Evolutionary conservation across 306 rosid genomes (phyloP).

Genomic region (Echinosophora koreensis): DNA sequence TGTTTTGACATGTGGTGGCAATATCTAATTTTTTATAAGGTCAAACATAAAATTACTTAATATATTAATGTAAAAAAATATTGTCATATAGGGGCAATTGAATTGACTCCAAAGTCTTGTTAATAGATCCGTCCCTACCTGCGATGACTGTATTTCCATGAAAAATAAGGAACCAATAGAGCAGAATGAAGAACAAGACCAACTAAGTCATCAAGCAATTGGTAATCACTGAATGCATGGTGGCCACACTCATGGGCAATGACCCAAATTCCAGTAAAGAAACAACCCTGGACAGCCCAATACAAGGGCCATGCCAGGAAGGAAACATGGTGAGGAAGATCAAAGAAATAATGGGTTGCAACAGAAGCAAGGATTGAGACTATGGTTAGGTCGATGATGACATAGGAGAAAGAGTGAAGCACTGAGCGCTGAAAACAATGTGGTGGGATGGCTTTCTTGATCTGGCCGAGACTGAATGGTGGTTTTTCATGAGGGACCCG

Average conservation of each 20-base stretch:
- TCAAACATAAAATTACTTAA: too few species aligned
- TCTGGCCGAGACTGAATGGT: conserved; percentile 64
- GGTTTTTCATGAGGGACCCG: conserved; percentile 74
- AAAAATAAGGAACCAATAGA: conserved; percentile 78
- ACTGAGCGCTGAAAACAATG: conserved; percentile 80
- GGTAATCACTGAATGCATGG: conserved; percentile 67
- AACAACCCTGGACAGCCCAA: conserved; percentile 64
- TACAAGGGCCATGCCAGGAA: conserved; percentile 72
- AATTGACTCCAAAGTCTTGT: too few species aligned
- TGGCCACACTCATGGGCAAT: conserved; percentile 73
- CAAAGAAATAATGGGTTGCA: conserved; percentile 57
- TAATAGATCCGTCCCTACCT: too few species aligned
- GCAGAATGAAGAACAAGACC: conserved; percentile 75
- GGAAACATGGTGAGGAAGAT: conserved; percentile 54
- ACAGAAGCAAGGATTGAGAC: conserved; percentile 54
- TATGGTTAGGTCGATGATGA: conserved; percentile 60
- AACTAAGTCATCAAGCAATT: conserved; percentile 74
- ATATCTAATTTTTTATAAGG: too few species aligned
- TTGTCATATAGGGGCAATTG: too few species aligned
- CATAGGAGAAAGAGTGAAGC: conserved; percentile 68
- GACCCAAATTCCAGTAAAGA: conserved; percentile 86
- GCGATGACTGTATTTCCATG: conserved; percentile 91
- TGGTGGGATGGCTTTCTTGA: conserved; percentile 79
- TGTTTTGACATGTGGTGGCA: too few species aligned
- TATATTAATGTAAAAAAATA: too few species aligned